Conservation (phyloP, 495 filamentous ascomycete species). For the Aspergillus carlsbadensis region DNA sequence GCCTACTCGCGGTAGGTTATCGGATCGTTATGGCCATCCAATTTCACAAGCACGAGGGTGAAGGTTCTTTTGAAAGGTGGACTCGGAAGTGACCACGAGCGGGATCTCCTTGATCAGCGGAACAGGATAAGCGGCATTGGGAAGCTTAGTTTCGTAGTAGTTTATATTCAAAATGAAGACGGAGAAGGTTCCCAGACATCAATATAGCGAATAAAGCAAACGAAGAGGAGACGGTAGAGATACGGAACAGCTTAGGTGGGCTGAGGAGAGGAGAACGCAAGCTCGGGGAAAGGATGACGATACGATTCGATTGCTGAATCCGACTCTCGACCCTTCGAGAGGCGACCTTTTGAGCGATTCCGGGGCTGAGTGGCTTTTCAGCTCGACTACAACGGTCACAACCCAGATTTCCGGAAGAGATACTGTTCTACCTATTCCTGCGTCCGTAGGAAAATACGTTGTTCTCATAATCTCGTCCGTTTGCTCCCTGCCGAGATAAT, state of each 20-base stretch:
- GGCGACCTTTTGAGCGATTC: neutral
- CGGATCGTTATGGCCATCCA: constrained; percentile 33
- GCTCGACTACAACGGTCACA: neutral
- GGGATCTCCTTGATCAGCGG: constrained; percentile 11
- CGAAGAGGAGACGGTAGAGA: neutral
- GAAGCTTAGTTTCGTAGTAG: neutral
- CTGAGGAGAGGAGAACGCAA: constrained; percentile 2
- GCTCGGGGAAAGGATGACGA: constrained; percentile 9
- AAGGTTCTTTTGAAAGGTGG: neutral
- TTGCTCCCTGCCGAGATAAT: too few relatives aligned
- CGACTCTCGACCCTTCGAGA: neutral
- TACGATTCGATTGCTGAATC: constrained; percentile 1
- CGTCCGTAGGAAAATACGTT: too few relatives aligned
- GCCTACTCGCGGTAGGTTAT: constrained; percentile 34
- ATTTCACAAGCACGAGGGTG: constrained; percentile 6
- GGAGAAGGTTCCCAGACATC: neutral
- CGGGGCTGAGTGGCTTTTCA: neutral
- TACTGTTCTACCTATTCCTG: too few relatives aligned
- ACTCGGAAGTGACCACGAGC: constrained; percentile 11
- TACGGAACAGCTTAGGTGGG: neutral
- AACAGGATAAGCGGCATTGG: constrained; percentile 10
- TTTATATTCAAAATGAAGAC: neutral
- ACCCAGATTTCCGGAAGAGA: too few relatives aligned
- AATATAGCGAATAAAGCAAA: neutral
- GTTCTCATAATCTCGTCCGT: too few relatives aligned